phyloP scores from a whole-genome alignment of 164 flowering plant genomes.

The Dillenia turbinata region DNA sequence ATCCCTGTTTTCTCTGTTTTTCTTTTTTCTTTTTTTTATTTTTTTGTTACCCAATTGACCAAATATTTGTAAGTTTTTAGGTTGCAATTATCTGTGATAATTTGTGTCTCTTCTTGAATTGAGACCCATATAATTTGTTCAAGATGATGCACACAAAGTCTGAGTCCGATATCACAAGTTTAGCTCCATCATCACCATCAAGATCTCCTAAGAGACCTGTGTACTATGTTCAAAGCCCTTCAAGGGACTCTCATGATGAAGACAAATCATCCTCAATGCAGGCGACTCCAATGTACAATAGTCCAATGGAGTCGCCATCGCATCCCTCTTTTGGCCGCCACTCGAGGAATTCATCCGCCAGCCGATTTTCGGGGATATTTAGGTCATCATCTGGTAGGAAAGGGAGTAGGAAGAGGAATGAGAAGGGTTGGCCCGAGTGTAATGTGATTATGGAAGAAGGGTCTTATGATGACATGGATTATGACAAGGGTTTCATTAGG shows the following conservation, averaged over 20 bases:
- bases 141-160: conserved; percentile 76
- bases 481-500: conserved; percentile 20
- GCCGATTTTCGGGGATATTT: conserved; percentile 87
- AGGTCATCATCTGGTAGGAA: conserved; percentile 82
- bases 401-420: conserved; percentile 60
- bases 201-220: conserved; percentile 80
- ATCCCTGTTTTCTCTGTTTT: too few relatives aligned
- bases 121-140: background rate
- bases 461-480: conserved; percentile 57
- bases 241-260: conserved; percentile 94
- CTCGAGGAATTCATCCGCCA: conserved; percentile 86
- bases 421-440: conserved; percentile 97
- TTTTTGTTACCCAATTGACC: too few relatives aligned
- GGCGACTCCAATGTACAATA: conserved; percentile 73
- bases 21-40: too few relatives aligned
- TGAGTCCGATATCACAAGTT: conserved; percentile 85
- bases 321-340: conserved; percentile 89
- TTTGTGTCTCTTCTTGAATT: too few relatives aligned
- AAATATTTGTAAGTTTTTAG: too few relatives aligned
- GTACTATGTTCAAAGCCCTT: conserved; percentile 93
- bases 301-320: conserved; percentile 94
- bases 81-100: too few relatives aligned
- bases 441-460: conserved; percentile 88
- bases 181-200: conserved; percentile 93
- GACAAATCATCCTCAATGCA: conserved; percentile 91